Percentiles rank a stretch among this genome's conserved stretches.
Evolutionary conservation across 2,329 filamentous ascomycete genomes (phyloP).

Genomic region (Beauveria asiatica): DNA sequence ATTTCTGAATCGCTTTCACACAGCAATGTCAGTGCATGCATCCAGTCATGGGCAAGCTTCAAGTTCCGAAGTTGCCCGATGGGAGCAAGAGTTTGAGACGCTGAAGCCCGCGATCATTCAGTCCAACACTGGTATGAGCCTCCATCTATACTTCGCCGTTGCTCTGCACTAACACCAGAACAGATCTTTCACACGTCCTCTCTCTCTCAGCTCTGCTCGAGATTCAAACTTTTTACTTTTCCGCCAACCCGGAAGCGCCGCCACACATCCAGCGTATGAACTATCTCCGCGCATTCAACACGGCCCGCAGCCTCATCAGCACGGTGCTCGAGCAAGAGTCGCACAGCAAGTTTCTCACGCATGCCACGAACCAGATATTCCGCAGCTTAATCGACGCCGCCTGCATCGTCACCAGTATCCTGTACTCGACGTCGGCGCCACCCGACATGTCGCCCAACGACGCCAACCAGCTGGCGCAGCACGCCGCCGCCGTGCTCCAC

Average conservation of each 20-base stretch:
- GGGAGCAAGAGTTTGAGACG: constrained; percentile 45
- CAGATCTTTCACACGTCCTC: constrained; percentile 41
- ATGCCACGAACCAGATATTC: constrained; percentile 42
- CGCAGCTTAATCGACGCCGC: constrained; percentile 37
- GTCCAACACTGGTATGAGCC: constrained; percentile 35
- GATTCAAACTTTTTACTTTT: constrained; percentile 45
- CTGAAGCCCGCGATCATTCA: constrained; percentile 37
- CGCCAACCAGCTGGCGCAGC: constrained; percentile 22
- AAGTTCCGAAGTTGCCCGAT: constrained; percentile 35
- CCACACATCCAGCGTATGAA: constrained; percentile 34
- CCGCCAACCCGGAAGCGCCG: constrained; percentile 31
- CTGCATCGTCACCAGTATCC: constrained; percentile 36
- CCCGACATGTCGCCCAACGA: constrained; percentile 23
- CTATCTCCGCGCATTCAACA: constrained; percentile 38
- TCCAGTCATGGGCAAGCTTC: constrained; percentile 38
- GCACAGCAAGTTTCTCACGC: constrained; percentile 31
- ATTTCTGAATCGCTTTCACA: constrained; percentile 41
- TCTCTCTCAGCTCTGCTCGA: constrained; percentile 42
- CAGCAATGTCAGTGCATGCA: constrained; percentile 38
- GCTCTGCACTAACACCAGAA: background rate
- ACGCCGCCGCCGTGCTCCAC: constrained; percentile 28
- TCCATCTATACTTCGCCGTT: background rate
- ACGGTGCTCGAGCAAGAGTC: constrained; percentile 34
- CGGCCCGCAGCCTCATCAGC: constrained; percentile 37
- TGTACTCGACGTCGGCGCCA: constrained; percentile 34